Base-by-base conservation (phyloP, 306 rosid genomes). In the Boehmeria nivea region DNA sequence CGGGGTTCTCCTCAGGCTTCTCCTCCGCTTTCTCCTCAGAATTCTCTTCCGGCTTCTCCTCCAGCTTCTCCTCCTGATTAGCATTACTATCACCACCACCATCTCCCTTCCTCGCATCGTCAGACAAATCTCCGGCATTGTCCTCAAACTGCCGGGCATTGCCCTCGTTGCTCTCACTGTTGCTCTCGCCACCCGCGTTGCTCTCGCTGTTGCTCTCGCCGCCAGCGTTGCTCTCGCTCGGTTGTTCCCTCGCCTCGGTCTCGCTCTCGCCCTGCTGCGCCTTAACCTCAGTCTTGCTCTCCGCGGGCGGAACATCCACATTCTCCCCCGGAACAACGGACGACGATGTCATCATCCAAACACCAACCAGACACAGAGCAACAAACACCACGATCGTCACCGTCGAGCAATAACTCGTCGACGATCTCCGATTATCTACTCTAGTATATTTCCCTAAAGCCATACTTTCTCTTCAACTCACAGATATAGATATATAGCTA, bases 301-400 rank as follows among this genome's bases (percentile, higher is more conserved):
- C 88, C 69, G 46, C 64, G 50, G 83, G 64, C 54, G 83, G 40
- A 37, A 78, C 76, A 57, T 82, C 98, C 8, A 59, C 83, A 60
- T 84, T 84, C 65, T 82, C 91, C 47, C 47, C 85, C 3, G 95
- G 93, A 63, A 78, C 95, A 33, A 78, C 84, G 14, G 96, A 82
- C 8, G 94, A 86, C 0, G 98, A 91, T 13, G 93, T 84, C 85
- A 91, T 74, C 95, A 91, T 87, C 98, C 98, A 91, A 66, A 87
- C 57, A 43, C 95, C 98, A 40, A 84, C 90, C 83, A 91, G 74
- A 54, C 89, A 84, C 67, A 91, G 65, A 16, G 85, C 96, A 66
- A 91, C 96, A 63, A 91, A 84, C 63, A 82, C 85, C 38, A 81
- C 94, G 67, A 91, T 79, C 15, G 96, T 78, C 67, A 84, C 85